Evolutionary conservation across 192 early-diverging fungal genomes (phyloP), one percentile per base, ranked within the genome.

Genomic region (Endogone sp.): DNA sequence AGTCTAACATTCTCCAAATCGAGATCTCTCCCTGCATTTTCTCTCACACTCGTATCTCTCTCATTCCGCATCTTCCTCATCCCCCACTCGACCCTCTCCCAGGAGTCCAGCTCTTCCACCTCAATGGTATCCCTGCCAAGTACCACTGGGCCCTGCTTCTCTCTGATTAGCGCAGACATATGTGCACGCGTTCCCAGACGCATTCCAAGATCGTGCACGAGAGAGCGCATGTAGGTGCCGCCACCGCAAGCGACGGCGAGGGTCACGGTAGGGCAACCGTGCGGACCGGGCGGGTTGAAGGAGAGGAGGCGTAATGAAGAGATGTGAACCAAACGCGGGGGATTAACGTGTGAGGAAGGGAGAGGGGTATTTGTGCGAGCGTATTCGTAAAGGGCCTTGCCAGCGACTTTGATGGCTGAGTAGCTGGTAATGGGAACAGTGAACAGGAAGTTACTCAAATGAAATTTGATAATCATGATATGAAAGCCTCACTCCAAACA

Each of bases 221-320:
- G 70, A 49, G 86, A 88, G 6, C 91, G 77, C 60, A 93, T 82
- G 75, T 93, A 93, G 13, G 89, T 87, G 25, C 91, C 91, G 29
- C 90, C 85, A 29, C 87, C 83, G 63, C 88, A 85, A 30, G 77
- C 68, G 1, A 93, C 81, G n/a, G 76, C 57, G 27, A 92, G 72
- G 3, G n/a, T 10, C 30, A 54, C 62, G 31, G 29, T 32, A 16
- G 23, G 28, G 9, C 9, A 49, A 11, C 6, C 16, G 37, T 6
- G 9, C 37, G 37, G 37, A 25, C 11, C 9, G 21, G 60, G 28
- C 27, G 26, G 60, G 32, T 74, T 22, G 69, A 74, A 85, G 9
- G 68, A 75, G 9, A 75, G 31, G 49, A 87, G 28, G 0, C 80
- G 72, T 4, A 87, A 31, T 3, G 54, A 71, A 65, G 73, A 25